Percentiles rank a stretch among this genome's conserved stretches.
Evolutionary conservation across 1,284 basidiomycete species (phyloP).

Genomic region (Macrocybe sp.): DNA sequence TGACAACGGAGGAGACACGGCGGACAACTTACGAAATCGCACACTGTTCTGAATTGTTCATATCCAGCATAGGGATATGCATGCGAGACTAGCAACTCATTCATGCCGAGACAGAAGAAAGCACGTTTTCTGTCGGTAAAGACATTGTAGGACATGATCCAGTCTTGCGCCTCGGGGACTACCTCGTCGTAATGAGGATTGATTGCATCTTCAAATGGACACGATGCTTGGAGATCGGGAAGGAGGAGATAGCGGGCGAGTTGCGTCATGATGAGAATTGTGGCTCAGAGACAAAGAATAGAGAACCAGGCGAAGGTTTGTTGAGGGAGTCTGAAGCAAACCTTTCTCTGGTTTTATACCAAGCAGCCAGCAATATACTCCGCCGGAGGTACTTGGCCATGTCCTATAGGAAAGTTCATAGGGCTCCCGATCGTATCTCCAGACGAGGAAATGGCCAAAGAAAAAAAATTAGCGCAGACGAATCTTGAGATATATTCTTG

Average conservation of each 20-base stretch:
- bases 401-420: conserved; percentile 4
- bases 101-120: conserved; percentile 55
- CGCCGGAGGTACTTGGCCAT: neutral
- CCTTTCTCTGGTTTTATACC: conserved; percentile 22
- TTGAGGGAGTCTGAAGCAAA: conserved; percentile 6
- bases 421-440: conserved; percentile 15
- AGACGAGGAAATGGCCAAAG: neutral
- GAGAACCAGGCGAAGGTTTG: conserved; percentile 10
- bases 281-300: conserved; percentile 16
- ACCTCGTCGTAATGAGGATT: conserved; percentile 55
- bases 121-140: conserved; percentile 57
- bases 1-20: conserved; percentile 3
- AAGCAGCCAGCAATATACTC: neutral
- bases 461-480: conserved; percentile 6
- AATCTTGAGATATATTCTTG: conserved; percentile 18
- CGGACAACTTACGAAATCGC: conserved; percentile 44
- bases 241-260: conserved; percentile 33
- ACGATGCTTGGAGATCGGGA: conserved; percentile 50
- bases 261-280: conserved; percentile 28
- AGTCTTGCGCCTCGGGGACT: conserved; percentile 50
- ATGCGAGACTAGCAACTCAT: conserved; percentile 59
- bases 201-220: conserved; percentile 38
- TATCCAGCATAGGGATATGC: conserved; percentile 56
- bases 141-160: conserved; percentile 57
- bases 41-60: conserved; percentile 54